Evolutionary conservation across 495 filamentous ascomycete species (phyloP), one percentile per base, ranked within the genome.

Genomic region (Mytilinidion resinicola): DNA sequence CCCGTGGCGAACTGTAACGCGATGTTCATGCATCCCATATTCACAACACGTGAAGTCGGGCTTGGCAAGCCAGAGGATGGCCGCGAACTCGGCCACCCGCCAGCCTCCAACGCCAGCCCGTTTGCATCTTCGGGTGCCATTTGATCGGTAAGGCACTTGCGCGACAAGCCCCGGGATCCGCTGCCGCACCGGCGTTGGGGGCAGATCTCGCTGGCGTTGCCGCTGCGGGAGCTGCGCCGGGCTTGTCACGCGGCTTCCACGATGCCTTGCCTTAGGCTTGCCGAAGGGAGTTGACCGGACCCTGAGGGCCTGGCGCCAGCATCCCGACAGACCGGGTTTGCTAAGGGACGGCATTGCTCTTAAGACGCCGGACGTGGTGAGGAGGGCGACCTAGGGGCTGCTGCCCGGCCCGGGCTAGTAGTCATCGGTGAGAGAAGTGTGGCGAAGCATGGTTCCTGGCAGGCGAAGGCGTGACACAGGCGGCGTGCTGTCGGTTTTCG

Each of bases 181-280:
- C 39, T 43, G 39, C 39, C 14, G 17, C 12, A 19, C 42, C 42
- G 15, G 42, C 42, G 10, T 20, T 46, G 42, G 39, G 42, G 42
- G 15, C 20, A 20, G 15, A 17, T 46, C 42, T 46, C 42, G 42
- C 42, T 46, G 42, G 42, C 42, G 15, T 46, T 17, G 39, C 42
- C 20, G 25, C 25, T 30, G 25, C 25, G 25, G 25, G 25, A 46
- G 42, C 42, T 46, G 20, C 42, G 14, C 42, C 42, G 42, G 42
- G 42, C 20, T 46, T 20, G 20, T 46, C 42, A 46, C 20, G 42
- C 20, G 8, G 25, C 3, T 30, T 30, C 25, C 25, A 30, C 19
- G 46, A 49, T 49, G 46, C 46, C 46, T 49, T 49, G 46, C 46
- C 46, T 49, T 49, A 25, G 46, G 46, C 46, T 49, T 49, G 46